A percentile compares a stretch with the other conserved stretches of the same genome.
phyloP scores from a whole-genome alignment of 345 rosid genomes.

The Salix caprea region DNA sequence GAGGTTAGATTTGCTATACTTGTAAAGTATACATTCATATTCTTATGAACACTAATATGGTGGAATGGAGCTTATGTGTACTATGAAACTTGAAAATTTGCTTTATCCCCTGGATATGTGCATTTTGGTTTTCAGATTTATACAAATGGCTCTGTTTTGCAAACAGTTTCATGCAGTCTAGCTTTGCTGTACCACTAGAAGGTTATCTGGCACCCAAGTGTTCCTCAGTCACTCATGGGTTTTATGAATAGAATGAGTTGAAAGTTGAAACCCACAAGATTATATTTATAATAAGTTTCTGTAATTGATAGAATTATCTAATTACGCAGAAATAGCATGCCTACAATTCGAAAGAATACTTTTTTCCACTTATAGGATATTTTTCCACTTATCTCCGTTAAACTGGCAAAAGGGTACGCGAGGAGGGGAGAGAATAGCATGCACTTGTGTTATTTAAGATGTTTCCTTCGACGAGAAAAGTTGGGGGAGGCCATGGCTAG shows the following conservation, averaged over 20 bases:
- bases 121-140: not conserved
- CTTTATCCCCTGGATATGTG: not conserved
- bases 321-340: not conserved
- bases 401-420: not conserved
- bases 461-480: constrained; percentile 7
- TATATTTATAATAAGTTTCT: not conserved
- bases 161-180: not conserved
- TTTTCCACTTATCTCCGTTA: constrained; percentile 13
- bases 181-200: not conserved
- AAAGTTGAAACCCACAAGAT: not conserved
- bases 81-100: not conserved
- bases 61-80: not conserved
- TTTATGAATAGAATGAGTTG: not conserved
- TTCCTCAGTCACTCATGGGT: not conserved
- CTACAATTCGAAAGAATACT: not conserved
- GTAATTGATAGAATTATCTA: too few relatives aligned
- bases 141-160: not conserved
- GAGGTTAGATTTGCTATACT: constrained; percentile 9
- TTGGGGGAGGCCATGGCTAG: not conserved
- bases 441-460: not conserved
- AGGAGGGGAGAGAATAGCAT: not conserved
- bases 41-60: not conserved
- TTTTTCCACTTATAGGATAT: constrained; percentile 6
- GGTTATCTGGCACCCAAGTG: not conserved
- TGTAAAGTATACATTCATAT: constrained; percentile 6